Percentiles rank a stretch among this genome's conserved stretches.
These are phyloP conservation scores for Protomyces macrosporus DNA, from an alignment of 1,139 yeast species.

Conservation along the genomic window DNA sequence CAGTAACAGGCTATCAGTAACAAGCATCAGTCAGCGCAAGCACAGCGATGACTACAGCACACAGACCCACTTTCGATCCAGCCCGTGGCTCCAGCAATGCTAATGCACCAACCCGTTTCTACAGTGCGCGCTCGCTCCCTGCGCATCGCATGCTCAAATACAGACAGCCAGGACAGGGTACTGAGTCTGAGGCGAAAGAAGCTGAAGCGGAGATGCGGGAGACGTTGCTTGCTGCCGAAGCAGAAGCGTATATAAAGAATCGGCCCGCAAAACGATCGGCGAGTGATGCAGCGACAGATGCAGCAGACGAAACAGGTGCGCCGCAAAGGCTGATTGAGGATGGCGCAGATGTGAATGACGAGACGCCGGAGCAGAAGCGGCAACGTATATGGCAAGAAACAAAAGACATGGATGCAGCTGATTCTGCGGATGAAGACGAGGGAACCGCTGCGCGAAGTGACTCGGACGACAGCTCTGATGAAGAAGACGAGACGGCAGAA, in stretches of 20 bases:
- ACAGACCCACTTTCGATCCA: slow-evolving; percentile 70
- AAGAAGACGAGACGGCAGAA: slow-evolving; percentile 41
- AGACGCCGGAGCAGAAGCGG: slow-evolving; percentile 27
- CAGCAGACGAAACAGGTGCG: slow-evolving; percentile 23
- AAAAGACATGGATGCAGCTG: slow-evolving; percentile 32
- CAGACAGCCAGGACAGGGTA: slow-evolving; percentile 44
- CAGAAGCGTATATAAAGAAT: slow-evolving; percentile 22
- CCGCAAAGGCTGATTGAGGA: background rate
- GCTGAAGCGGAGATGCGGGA: slow-evolving; percentile 20
- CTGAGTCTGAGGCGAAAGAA: slow-evolving; percentile 30
- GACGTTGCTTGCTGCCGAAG: slow-evolving; percentile 30
- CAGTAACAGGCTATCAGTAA: background rate
- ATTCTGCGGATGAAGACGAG: slow-evolving; percentile 31
- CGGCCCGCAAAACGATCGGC: slow-evolving; percentile 24
- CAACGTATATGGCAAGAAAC: slow-evolving; percentile 33
- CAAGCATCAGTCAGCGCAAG: too few relatives aligned
- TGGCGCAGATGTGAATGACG: background rate
- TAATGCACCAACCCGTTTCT: slow-evolving; percentile 42
- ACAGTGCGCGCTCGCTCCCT: slow-evolving; percentile 69
- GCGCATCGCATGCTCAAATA: slow-evolving; percentile 65
- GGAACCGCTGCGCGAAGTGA: slow-evolving; percentile 30
- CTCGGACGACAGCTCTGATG: slow-evolving; percentile 34
- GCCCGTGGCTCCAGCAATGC: slow-evolving; percentile 60
- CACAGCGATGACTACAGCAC: slow-evolving; percentile 19
- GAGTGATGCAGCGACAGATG: slow-evolving; percentile 26